phyloP scores from a whole-genome alignment of 768 basidiomycete species.

The Lentinus tigrinus region DNA sequence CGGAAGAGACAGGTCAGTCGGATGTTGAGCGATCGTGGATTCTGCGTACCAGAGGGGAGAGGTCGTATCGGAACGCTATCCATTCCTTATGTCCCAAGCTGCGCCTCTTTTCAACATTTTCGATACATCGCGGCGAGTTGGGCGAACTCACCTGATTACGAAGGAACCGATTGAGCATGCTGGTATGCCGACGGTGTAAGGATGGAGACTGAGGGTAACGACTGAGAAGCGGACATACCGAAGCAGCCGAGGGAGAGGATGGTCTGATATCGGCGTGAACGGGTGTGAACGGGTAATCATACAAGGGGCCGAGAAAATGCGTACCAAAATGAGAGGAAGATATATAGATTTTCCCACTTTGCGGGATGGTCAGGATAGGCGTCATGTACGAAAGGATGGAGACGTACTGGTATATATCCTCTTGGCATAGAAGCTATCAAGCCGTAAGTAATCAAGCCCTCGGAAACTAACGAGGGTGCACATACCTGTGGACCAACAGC shows the following conservation, averaged over 20 bases:
- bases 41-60: not conserved
- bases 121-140: not conserved
- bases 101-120: not conserved
- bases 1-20: not conserved
- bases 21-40: not conserved
- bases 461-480: not conserved
- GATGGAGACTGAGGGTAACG: not conserved
- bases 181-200: not conserved
- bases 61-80: not conserved
- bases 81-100: conserved; percentile 2
- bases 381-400: not conserved
- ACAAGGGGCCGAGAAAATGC: not conserved
- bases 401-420: conserved; percentile 5
- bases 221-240: not conserved
- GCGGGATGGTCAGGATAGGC: not conserved
- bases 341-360: conserved; percentile 1
- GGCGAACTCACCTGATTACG: not conserved
- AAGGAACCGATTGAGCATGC: conserved; percentile 8
- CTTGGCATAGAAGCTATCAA: not conserved
- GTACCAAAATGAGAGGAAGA: not conserved
- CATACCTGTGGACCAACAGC: conserved; percentile 1
- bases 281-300: not conserved
- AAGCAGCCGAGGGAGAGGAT: conserved; percentile 1
- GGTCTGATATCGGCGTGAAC: not conserved
- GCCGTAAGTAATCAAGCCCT: not conserved